Base-by-base conservation (phyloP, 169 alveolate genomes). In the Plasmodium coatneyi region DNA sequence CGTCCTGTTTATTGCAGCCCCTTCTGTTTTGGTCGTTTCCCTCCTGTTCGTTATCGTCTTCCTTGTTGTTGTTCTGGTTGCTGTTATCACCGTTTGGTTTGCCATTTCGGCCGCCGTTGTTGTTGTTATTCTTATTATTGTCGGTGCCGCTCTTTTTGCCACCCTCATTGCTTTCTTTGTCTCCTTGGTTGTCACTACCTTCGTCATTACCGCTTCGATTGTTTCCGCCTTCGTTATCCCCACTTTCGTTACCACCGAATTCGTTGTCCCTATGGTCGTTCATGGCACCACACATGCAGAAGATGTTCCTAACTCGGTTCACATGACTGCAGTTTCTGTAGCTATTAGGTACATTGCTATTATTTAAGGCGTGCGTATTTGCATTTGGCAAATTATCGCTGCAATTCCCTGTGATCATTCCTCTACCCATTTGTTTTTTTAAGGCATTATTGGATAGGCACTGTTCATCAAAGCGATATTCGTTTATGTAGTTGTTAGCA, bases 1-100 rank as follows among this genome's bases (percentile, higher is more conserved):
- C 60, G 22, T 36, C 66, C 5, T 56, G 22, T 5, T 32, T 39
- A 56, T 30, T 82, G 82, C 32, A 74, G 39, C 49, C 22, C 10
- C 72, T 66, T 54, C 30, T 82, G 56, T 82, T 70, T 25, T 34
- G 19, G 49, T 82, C 71, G 30, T 82, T 82, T 56, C 49, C 72
- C 34, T 66, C 71, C 14, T 12, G 60, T 0, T 82, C 71, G 49
- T 66, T 82, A 66, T 82, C 39, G 43, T 82, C 70, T 28, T 56
- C 43, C 2, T 82, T 82, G 22, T 34, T 81, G 28, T 81, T 82
- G 25, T 1, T 34, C 3, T 82, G 36, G 34, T 54, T 71, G 79
- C 39, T 71, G 19, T 70, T 70, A 56, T 6, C 41, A 4, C 74
- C 74, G 12, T 52, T 83, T 14, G 25, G 28, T 30, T 12, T 83